These are phyloP conservation scores for Phytophthora litchii DNA, from an alignment of 352 stramenopile species.

Conservation along the genomic window DNA sequence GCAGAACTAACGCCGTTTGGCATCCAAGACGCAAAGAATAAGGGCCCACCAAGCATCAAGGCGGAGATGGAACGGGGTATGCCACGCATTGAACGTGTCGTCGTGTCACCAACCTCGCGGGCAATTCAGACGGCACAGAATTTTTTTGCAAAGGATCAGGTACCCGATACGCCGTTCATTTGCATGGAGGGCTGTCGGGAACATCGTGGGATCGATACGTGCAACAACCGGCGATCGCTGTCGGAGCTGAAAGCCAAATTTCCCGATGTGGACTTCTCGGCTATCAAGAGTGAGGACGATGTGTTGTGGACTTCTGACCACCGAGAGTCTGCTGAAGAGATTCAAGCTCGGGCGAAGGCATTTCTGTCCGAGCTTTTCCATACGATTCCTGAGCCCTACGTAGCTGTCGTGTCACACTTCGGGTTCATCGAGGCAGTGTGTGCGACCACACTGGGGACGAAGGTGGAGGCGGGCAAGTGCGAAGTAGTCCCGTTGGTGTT, in stretches of 20 bases:
- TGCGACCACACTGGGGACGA: conserved; percentile 38
- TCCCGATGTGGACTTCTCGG: conserved; percentile 47
- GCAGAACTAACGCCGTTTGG: conserved; percentile 61
- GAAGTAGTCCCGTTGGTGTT: conserved; percentile 55
- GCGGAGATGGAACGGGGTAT: conserved; percentile 59
- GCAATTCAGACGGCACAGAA: conserved; percentile 71
- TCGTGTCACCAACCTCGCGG: conserved; percentile 66
- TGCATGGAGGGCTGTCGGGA: conserved; percentile 71
- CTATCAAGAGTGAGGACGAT: conserved; percentile 48
- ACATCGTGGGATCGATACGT: conserved; percentile 65
- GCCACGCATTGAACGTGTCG: conserved; percentile 41
- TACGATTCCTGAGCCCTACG: conserved; percentile 56
- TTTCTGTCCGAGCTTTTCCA: conserved; percentile 63
- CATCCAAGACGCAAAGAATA: conserved; percentile 49
- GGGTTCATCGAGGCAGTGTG: conserved; percentile 71
- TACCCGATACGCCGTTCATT: conserved; percentile 43
- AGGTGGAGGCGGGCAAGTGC: conserved; percentile 47
- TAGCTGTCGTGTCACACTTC: conserved; percentile 68
- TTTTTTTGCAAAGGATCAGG: conserved; percentile 52
- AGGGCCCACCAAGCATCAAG: conserved; percentile 41
- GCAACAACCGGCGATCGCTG: conserved; percentile 61
- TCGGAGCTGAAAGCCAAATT: conserved; percentile 57
- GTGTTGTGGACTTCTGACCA: conserved; percentile 57
- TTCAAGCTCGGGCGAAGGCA: conserved; percentile 45
- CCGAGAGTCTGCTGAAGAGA: conserved; percentile 64